Evolutionary conservation across 768 basidiomycete species (phyloP).

Genomic region (Naematelia aurantialba): DNA sequence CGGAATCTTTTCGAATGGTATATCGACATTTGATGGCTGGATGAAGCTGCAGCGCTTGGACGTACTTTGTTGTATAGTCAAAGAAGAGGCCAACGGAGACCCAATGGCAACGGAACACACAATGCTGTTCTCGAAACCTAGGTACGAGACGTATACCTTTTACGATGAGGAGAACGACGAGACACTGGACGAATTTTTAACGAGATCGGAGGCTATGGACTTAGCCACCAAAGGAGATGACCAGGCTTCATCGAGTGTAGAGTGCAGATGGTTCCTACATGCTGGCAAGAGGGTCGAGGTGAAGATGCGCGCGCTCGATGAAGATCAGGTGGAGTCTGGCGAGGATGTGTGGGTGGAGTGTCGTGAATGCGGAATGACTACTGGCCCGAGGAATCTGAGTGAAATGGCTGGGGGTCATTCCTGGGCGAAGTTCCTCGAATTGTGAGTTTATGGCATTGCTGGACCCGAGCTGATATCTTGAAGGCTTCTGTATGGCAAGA

Average conservation of each 20-base stretch:
- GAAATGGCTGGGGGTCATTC: conserved; percentile 21
- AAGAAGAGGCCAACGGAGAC: conserved; percentile 8
- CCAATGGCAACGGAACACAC: neutral
- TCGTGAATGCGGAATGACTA: conserved; percentile 15
- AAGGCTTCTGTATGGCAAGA: conserved; percentile 24
- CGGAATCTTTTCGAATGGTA: conserved; percentile 12
- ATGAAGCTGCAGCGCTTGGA: conserved; percentile 31
- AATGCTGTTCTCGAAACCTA: conserved; percentile 18
- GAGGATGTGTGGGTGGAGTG: conserved; percentile 30
- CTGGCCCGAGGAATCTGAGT: conserved; percentile 5
- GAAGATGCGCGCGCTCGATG: conserved; percentile 1
- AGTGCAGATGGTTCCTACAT: conserved; percentile 30
- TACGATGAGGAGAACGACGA: conserved; percentile 19
- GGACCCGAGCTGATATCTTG: neutral
- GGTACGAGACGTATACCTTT: conserved; percentile 10
- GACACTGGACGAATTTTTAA: conserved; percentile 19
- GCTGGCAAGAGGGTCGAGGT: conserved; percentile 20
- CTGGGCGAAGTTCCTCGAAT: conserved; percentile 38
- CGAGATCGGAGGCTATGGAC: conserved; percentile 11
- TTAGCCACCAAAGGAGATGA: conserved; percentile 19
- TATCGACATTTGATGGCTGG: conserved; percentile 38
- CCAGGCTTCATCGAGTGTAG: conserved; percentile 14
- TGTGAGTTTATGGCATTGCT: conserved; percentile 19
- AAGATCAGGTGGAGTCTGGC: neutral
- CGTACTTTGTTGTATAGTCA: conserved; percentile 18